Base-by-base conservation (phyloP, 805 yeast species). In the Monosporozyma siamensis region DNA sequence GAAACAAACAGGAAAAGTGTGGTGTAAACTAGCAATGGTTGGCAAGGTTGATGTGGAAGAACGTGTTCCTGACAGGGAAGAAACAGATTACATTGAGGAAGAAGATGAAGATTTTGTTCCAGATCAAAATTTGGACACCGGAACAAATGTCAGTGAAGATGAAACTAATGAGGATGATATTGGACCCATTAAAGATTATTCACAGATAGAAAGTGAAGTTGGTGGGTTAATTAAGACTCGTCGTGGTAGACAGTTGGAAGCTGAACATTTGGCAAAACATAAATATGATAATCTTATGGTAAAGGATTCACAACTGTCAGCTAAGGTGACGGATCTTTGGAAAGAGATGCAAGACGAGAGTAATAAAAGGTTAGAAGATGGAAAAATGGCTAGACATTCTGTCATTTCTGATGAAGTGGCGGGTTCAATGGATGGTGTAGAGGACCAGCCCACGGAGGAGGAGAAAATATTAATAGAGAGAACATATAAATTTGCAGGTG, bases 401-500 rank as follows among this genome's bases (percentile, higher is more conserved):
- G 52, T 59, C 3, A 43, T 58, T 42, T 41, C 56, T 43, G 44
- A 45, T 41, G 20, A 48, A 10, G 32, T 9, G 20, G 9, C 48
- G 52, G 43, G 2, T 31, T 41, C 20, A 44, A 31, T 11, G 43
- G 18, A 10, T 10, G n/a, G 9, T 29, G 25, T 5, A 25, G 32
- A 4, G 31, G 39, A 2, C 21, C 32, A 5, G 32, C 40, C 5
- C 55, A 21, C 23, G 17, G 34, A 52, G 14, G 71, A 68, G 14
- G 78, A 79, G 40, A 72, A 72, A 56, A 74, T 90, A 43, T 75
- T 77, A 51, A 88, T 90, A 44, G 79, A 75, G 46, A 71, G 92
- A 48, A 75, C 80, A 2, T 90, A 85, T 58, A 82, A 84, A 44
- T 90, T 87, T 70, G 97, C 98, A 0, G 97, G 97, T 5, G 83